Percentiles rank a stretch among this genome's conserved stretches.
Evolutionary conservation across 2,329 filamentous ascomycete genomes (phyloP).

Genomic region (Xylariaceae sp.): DNA sequence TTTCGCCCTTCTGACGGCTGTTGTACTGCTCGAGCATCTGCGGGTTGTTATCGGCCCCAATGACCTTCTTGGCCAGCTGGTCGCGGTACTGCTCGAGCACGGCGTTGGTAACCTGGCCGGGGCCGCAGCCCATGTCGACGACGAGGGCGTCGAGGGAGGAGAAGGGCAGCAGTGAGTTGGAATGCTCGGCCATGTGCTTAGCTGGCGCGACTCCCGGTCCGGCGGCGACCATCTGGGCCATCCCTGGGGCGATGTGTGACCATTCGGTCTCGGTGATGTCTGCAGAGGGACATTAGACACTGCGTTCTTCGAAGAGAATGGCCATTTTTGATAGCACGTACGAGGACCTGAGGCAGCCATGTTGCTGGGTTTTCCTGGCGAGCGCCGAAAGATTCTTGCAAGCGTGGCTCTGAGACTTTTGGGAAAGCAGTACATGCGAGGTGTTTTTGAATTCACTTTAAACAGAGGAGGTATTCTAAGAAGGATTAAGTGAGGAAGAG

Average conservation of each 20-base stretch:
- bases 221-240: constrained; percentile 5
- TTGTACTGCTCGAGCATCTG: constrained; percentile 14
- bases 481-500: no score
- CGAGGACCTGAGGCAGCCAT: no score
- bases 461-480: no score
- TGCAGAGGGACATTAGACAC: no score
- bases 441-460: no score
- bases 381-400: no score
- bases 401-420: no score
- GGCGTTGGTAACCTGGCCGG: constrained; percentile 14
- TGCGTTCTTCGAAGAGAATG: no score
- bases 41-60: constrained; percentile 15
- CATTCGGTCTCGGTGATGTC: background rate
- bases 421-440: no score
- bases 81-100: constrained; percentile 8
- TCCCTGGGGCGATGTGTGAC: background rate
- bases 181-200: constrained; percentile 9
- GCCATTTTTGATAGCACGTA: no score
- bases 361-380: no score
- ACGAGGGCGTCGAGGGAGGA: constrained; percentile 10
- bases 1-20: constrained; percentile 2
- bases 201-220: constrained; percentile 15
- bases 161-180: constrained; percentile 11
- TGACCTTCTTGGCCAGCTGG: constrained; percentile 3
- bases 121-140: constrained; percentile 18